phyloP scores from a whole-genome alignment of 2,329 filamentous ascomycete genomes.

The Botrytis galanthina region DNA sequence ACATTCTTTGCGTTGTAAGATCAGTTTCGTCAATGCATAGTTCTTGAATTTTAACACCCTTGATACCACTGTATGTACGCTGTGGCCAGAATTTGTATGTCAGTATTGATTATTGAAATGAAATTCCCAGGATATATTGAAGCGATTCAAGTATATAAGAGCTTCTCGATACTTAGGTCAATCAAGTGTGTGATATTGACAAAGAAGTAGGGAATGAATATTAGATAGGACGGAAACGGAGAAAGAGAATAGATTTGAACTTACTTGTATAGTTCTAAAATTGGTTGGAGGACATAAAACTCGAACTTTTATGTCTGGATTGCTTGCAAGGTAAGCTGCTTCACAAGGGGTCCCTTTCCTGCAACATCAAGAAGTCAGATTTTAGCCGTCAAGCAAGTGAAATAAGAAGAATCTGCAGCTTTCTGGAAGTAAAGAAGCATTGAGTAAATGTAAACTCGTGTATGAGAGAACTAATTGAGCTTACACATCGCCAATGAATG shows the following conservation, averaged over 20 bases:
- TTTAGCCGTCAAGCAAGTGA: neutral
- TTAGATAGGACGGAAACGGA: too few relatives aligned
- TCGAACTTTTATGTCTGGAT: slow-evolving; percentile 45
- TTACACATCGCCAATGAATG: slow-evolving; percentile 1
- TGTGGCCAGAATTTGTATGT: neutral
- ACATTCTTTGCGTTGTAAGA: slow-evolving; percentile 51
- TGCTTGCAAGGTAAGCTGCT: slow-evolving; percentile 52
- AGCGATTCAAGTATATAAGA: neutral
- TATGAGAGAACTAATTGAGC: neutral
- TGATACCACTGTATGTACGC: neutral
- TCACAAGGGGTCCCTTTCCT: slow-evolving; percentile 45
- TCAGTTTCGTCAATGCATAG: slow-evolving; percentile 44
- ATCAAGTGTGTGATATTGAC: neutral
- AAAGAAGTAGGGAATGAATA: neutral
- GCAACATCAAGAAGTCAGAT: neutral
- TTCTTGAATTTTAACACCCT: neutral
- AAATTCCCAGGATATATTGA: neutral
- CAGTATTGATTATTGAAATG: neutral
- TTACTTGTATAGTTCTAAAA: slow-evolving; percentile 41
- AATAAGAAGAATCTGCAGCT: neutral
- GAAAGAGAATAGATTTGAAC: neutral
- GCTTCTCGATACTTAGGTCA: neutral
- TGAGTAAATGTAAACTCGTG: fast-evolving
- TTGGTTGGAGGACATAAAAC: slow-evolving; percentile 54
- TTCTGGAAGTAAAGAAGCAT: neutral